A percentile compares a stretch with the other conserved stretches of the same genome.
Evolutionary conservation across 805 yeast genomes (phyloP).

Genomic region (Candida nanaspora): DNA sequence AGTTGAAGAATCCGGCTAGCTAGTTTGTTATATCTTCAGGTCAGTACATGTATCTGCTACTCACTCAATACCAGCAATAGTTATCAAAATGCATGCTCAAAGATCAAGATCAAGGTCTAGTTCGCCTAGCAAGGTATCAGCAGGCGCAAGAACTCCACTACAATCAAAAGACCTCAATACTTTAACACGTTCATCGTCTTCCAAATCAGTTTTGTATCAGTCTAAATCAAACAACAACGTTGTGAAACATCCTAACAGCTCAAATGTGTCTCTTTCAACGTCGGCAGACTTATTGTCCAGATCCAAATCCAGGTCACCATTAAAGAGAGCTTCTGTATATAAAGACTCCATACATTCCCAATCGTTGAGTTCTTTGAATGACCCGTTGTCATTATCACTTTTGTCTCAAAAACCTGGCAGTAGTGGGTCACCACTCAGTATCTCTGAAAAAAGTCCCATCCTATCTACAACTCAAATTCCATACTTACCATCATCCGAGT

Average conservation of each 20-base stretch:
- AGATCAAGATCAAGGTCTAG: conserved; percentile 5
- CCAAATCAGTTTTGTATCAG: conserved; percentile 3
- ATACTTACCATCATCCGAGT: not conserved
- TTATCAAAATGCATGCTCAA: not conserved
- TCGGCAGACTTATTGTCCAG: no score
- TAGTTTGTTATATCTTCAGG: no score
- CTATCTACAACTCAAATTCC: not conserved
- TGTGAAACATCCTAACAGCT: no score
- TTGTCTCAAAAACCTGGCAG: not conserved
- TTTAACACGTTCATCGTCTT: conserved; percentile 1
- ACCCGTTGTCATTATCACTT: not conserved
- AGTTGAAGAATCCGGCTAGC: no score
- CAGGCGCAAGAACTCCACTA: conserved; percentile 5
- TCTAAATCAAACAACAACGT: not conserved
- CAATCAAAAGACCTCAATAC: conserved; percentile 3
- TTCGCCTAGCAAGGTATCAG: conserved; percentile 3
- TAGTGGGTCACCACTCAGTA: no score
- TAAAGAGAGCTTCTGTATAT: not conserved
- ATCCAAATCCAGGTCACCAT: conserved; percentile 5
- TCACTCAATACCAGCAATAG: no score
- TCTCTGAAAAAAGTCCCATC: not conserved
- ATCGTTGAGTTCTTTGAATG: not conserved
- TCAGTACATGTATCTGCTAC: no score
- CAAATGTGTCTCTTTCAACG: no score
- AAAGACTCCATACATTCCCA: no score